A percentile compares a stretch with the other conserved stretches of the same genome.
Conservation (phyloP, 345 rosid genomes). For the thale cress (Arabidopsis thaliana) region DNA sequence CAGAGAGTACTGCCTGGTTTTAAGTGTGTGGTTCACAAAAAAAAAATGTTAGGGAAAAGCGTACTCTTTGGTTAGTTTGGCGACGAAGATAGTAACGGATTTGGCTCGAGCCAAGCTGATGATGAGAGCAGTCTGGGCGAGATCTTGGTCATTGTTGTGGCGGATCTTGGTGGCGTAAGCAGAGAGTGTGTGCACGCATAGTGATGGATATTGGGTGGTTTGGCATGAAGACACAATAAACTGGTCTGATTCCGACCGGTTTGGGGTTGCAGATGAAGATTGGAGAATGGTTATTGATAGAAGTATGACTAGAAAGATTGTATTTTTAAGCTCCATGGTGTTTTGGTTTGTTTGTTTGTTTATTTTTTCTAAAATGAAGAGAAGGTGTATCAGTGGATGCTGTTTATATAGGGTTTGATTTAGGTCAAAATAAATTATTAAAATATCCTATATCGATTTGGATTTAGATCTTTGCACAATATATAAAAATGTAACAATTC, state of each 20-base stretch:
- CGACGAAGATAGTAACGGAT: conserved; percentile 57
- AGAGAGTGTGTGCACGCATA: conserved; percentile 69
- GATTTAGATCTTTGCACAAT: no score
- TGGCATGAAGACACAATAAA: conserved; percentile 72
- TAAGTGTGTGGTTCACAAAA: background rate
- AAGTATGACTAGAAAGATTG: conserved; percentile 35
- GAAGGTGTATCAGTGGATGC: background rate
- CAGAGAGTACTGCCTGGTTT: background rate
- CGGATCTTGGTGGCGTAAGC: conserved; percentile 63
- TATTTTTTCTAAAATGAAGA: conserved; percentile 14
- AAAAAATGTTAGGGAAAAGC: background rate
- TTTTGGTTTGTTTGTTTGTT: background rate
- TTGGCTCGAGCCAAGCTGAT: conserved; percentile 67
- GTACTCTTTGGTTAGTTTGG: conserved; percentile 57
- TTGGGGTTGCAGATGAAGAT: conserved; percentile 28
- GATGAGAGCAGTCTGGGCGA: conserved; percentile 68
- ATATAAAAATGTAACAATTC: no score
- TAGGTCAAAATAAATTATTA: conserved; percentile 9
- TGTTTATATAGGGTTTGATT: conserved; percentile 32
- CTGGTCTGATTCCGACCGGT: conserved; percentile 26
- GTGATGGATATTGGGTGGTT: conserved; percentile 67
- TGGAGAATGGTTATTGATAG: conserved; percentile 29
- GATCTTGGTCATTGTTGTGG: conserved; percentile 61
- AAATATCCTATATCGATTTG: no score
- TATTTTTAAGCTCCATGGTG: conserved; percentile 33